These are phyloP conservation scores for Stenocarpella maydis DNA, from an alignment of 2,329 filamentous ascomycete genomes.

Conservation along the genomic window DNA sequence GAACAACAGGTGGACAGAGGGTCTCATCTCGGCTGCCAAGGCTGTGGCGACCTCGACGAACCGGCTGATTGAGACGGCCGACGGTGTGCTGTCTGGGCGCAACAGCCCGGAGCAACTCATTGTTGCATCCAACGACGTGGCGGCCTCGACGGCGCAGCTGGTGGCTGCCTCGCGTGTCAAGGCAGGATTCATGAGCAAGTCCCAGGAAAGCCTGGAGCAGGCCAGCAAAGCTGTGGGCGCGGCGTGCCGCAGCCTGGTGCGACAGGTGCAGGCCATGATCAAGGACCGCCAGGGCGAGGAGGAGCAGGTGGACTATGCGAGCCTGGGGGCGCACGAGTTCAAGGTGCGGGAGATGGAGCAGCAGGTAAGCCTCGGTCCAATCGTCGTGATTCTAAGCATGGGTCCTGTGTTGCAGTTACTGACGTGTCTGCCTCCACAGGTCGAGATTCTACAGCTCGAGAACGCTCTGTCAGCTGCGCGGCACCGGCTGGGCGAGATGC, in stretches of 20 bases:
- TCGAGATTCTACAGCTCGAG: slow-evolving; percentile 96
- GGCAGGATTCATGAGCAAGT: slow-evolving; percentile 97
- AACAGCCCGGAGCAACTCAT: slow-evolving; percentile 98
- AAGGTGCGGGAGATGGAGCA: slow-evolving; percentile 99
- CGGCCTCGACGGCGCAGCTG: slow-evolving; percentile 93
- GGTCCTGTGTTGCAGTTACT: neutral
- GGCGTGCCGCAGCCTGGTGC: slow-evolving; percentile 86
- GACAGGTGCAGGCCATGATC: slow-evolving; percentile 95
- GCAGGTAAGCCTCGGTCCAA: slow-evolving; percentile 72
- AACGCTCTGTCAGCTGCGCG: slow-evolving; percentile 83
- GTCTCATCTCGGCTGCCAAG: slow-evolving; percentile 95
- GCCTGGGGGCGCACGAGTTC: slow-evolving; percentile 93
- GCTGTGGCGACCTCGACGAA: slow-evolving; percentile 94
- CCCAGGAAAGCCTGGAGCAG: slow-evolving; percentile 87
- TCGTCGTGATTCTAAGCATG: neutral
- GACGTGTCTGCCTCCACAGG: slow-evolving; percentile 59
- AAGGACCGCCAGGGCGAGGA: slow-evolving; percentile 84
- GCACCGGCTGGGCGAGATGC: slow-evolving; percentile 92
- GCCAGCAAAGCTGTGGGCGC: slow-evolving; percentile 92
- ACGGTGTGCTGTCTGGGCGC: slow-evolving; percentile 89
- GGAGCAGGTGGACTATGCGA: slow-evolving; percentile 85
- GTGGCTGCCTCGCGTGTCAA: slow-evolving; percentile 96
- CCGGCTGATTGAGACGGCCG: slow-evolving; percentile 95
- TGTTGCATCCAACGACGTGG: slow-evolving; percentile 96
- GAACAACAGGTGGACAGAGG: slow-evolving; percentile 99